Base-by-base conservation (phyloP, 805 yeast species). In the Lachancea waltii region DNA sequence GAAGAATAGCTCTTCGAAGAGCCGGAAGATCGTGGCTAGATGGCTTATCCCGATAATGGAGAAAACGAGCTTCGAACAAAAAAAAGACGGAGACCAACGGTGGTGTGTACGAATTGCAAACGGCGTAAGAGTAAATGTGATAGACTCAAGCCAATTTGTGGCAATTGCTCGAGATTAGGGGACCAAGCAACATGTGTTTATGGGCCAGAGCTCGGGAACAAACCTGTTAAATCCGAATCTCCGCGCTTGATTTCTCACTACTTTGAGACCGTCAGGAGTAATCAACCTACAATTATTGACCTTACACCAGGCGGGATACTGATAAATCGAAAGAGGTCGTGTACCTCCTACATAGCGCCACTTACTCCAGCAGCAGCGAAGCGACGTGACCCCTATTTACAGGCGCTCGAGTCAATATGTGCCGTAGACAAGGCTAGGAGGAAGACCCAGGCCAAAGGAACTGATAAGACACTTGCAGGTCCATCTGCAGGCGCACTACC, bases 41-140 rank as follows among this genome's bases (percentile, higher is more conserved):
- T n/a, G n/a, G n/a, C n/a, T n/a, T n/a, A n/a, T n/a, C n/a, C n/a
- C n/a, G n/a, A n/a, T n/a, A n/a, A n/a, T n/a, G n/a, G n/a, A n/a
- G n/a, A n/a, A n/a, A n/a, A n/a, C n/a, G n/a, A n/a, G n/a, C n/a
- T n/a, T n/a, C n/a, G n/a, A n/a, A 13, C 38, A 33, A 49, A 35
- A 33, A 53, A 41, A 33, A 48, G 62, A 19, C 44, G 50, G 14
- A 50, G 63, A 28, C 38, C 43, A 7, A 57, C 61, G 1, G 43
- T 58, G 8, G 62, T 57, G 5, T 58, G 63, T 38, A 43, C 53
- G n/a, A 58, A 58, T 38, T 58, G 63, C 40, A 56, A 48, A 35
- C 50, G 54, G 27, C 47, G 61, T 24, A 58, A 57, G 35, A 58
- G 50, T 33, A 56, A 53, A 38, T 58, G 63, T 42, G 56, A 56